Evolutionary conservation across 306 rosid genomes (phyloP).

Genomic region (Argentina anserina): DNA sequence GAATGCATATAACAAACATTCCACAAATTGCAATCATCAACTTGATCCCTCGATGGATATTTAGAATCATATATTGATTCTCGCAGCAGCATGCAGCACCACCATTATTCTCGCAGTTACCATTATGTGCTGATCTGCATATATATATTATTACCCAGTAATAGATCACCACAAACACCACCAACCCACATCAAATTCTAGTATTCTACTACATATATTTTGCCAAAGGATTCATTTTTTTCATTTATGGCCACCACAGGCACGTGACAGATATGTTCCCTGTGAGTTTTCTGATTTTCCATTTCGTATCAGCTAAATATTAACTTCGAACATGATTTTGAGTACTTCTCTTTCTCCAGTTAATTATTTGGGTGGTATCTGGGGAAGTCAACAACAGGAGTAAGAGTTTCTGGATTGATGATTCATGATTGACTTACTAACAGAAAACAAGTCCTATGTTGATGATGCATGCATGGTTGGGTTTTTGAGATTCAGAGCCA

Average conservation of each 20-base stretch:
- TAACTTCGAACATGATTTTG: background rate
- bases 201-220: background rate
- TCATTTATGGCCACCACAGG: background rate
- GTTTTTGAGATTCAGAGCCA: background rate
- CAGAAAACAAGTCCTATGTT: background rate
- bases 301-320: background rate
- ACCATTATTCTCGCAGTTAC: background rate
- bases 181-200: conserved; percentile 12
- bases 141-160: background rate
- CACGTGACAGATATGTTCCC: background rate
- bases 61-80: background rate
- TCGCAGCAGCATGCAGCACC: too few relatives aligned
- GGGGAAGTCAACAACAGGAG: conserved; percentile 29
- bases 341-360: background rate
- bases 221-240: background rate
- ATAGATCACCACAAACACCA: conserved; percentile 9
- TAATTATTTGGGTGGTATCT: conserved; percentile 21
- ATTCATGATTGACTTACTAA: background rate
- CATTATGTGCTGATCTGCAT: conserved; percentile 3
- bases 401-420: background rate
- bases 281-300: background rate
- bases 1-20: background rate
- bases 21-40: background rate
- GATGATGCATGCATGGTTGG: background rate
- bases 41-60: background rate